Conservation (phyloP, 2,329 filamentous ascomycete species). For the Diplodia mutila region DNA sequence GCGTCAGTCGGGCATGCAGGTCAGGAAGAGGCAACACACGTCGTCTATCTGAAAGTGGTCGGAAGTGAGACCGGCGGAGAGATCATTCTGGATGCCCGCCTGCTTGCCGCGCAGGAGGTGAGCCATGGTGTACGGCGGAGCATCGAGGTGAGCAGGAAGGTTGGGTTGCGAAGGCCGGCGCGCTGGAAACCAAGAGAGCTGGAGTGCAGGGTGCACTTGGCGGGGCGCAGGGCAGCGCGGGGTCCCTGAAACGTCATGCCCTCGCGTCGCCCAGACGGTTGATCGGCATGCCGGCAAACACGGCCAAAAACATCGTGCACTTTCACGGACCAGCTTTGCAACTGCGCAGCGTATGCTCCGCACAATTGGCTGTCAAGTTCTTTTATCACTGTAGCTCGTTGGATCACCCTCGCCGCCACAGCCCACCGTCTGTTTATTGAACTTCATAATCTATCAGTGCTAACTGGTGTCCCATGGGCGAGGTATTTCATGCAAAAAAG, state of each 20-base stretch:
- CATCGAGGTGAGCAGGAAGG: conserved; percentile 9
- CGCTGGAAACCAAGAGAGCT: not conserved
- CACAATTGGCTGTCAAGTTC: not conserved
- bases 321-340: not conserved
- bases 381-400: not conserved
- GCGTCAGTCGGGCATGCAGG: conserved; percentile 29
- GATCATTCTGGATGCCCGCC: conserved; percentile 86
- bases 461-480: conserved; percentile 11
- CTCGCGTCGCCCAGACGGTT: conserved; percentile 21
- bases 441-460: conserved; percentile 21
- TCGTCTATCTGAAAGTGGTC: conserved; percentile 84
- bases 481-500: conserved; percentile 21
- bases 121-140: conserved; percentile 63
- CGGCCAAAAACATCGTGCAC: conserved; percentile 4
- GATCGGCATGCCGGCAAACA: conserved; percentile 18
- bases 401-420: not conserved
- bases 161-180: conserved; percentile 11
- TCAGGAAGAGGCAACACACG: conserved; percentile 50
- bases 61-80: conserved; percentile 78
- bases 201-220: conserved; percentile 19
- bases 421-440: not conserved
- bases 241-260: conserved; percentile 22
- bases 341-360: not conserved
- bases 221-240: conserved; percentile 19
- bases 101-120: conserved; percentile 91